Conservation (phyloP, 345 rosid species). For the Isatis tinctoria region DNA sequence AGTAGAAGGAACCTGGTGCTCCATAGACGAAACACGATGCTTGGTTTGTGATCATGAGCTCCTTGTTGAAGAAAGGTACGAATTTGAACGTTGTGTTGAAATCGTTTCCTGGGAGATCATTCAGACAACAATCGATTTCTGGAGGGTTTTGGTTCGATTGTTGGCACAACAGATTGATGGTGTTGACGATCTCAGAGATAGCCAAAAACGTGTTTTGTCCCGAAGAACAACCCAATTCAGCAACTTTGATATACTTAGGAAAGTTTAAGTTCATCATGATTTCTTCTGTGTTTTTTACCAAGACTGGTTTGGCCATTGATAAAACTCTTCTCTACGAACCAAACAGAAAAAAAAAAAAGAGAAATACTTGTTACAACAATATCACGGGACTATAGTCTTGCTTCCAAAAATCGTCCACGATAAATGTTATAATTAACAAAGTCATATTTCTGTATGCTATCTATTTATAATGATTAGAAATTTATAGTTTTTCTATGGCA, state of each 20-base stretch:
- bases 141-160: conserved; percentile 17
- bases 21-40: conserved; percentile 34
- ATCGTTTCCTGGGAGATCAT: conserved; percentile 49
- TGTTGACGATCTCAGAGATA: conserved; percentile 19
- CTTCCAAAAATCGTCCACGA: too few relatives aligned
- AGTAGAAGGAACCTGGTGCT: conserved; percentile 48
- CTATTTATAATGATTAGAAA: background rate
- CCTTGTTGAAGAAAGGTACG: conserved; percentile 7
- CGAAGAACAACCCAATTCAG: conserved; percentile 56
- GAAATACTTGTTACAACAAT: too few relatives aligned
- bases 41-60: conserved; percentile 7
- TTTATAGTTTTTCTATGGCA: background rate
- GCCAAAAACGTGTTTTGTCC: conserved; percentile 41
- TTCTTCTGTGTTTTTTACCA: conserved; percentile 18
- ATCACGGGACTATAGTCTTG: too few relatives aligned
- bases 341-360: background rate
- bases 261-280: conserved; percentile 1
- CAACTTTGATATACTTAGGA: conserved; percentile 25
- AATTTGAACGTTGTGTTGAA: conserved; percentile 38
- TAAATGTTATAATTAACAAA: too few relatives aligned
- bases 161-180: conserved; percentile 6
- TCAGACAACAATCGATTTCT: conserved; percentile 39
- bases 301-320: conserved; percentile 15
- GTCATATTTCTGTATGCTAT: too few relatives aligned
- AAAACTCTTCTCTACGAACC: conserved; percentile 13